phyloP scores from a whole-genome alignment of 2,329 filamentous ascomycete genomes.

The Cadophora malorum region DNA sequence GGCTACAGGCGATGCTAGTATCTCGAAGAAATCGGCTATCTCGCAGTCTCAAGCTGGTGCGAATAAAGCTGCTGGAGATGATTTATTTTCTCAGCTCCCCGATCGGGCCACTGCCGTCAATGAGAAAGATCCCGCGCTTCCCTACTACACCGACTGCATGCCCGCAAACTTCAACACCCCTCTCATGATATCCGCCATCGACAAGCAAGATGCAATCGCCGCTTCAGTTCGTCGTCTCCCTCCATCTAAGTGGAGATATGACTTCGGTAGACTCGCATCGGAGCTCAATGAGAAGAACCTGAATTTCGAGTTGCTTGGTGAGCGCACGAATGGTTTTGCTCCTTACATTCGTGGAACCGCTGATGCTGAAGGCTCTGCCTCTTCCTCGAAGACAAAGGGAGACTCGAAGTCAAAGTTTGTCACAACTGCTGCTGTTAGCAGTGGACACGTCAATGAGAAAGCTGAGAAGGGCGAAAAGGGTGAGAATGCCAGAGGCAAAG shows the following conservation, averaged over 20 bases:
- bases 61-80: too few species aligned
- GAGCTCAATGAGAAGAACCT: background rate
- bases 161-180: background rate
- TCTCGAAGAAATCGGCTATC: too few species aligned
- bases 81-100: too few species aligned
- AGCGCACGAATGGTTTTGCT: background rate
- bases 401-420: background rate
- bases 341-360: background rate
- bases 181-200: background rate
- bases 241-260: background rate
- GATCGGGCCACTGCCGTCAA: background rate
- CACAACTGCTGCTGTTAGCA: background rate
- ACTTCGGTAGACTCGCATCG: background rate
- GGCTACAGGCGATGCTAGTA: too few species aligned
- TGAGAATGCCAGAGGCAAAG: background rate
- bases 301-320: background rate
- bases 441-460: too few species aligned
- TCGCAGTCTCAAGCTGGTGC: too few species aligned
- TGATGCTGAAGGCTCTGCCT: background rate
- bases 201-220: background rate
- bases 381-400: background rate
- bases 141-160: background rate
- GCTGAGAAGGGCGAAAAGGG: background rate
- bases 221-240: background rate
- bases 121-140: background rate